These are phyloP conservation scores for Penicillium egyptiacum DNA, from an alignment of 495 filamentous ascomycete genomes.

Conservation along the genomic window DNA sequence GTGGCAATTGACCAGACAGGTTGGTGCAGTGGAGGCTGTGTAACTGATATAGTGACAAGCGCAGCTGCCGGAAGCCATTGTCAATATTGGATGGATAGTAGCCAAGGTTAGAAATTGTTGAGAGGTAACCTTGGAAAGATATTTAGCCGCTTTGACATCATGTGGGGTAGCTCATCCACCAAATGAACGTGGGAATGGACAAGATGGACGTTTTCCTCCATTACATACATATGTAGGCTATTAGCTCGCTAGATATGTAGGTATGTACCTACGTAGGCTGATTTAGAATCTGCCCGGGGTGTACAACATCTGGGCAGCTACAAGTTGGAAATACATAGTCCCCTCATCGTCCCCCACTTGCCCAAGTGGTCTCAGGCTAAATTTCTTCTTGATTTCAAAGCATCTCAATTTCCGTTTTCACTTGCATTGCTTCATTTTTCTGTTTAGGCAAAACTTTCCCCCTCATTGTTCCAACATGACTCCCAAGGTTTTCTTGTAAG, in stretches of 20 bases:
- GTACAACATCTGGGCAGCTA: too few relatives aligned
- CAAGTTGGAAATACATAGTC: too few relatives aligned
- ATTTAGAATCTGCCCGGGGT: too few relatives aligned
- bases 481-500: slow-evolving; percentile 49
- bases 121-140: background rate
- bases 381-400: slow-evolving; percentile 13
- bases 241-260: too few relatives aligned
- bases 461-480: slow-evolving; percentile 28
- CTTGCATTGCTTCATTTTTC: background rate
- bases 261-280: too few relatives aligned
- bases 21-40: slow-evolving; percentile 18
- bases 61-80: slow-evolving; percentile 32
- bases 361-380: too few relatives aligned
- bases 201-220: too few relatives aligned
- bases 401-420: background rate
- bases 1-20: slow-evolving; percentile 29
- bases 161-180: slow-evolving; percentile 9
- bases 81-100: background rate
- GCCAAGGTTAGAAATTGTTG: background rate
- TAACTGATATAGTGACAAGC: slow-evolving; percentile 30
- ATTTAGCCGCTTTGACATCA: slow-evolving; percentile 8
- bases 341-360: too few relatives aligned
- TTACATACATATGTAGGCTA: too few relatives aligned
- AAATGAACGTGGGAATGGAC: too few relatives aligned
- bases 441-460: background rate